phyloP scores from a whole-genome alignment of 768 basidiomycete genomes.

The Leccinum boreale region DNA sequence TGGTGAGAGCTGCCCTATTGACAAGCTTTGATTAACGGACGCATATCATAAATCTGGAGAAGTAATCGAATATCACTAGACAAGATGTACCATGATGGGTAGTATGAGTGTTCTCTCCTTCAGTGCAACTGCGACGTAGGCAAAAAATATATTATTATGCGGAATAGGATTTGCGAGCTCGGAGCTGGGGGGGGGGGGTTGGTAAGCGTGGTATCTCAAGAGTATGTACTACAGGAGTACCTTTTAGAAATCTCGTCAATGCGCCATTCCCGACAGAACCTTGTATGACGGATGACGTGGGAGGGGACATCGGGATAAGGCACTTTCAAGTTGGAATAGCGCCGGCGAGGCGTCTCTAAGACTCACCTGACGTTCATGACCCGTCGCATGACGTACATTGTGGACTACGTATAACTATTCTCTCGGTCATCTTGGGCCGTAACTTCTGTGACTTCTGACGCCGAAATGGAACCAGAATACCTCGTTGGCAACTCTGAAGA shows the following conservation, averaged over 20 bases:
- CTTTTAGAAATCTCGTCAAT: neutral
- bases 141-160: neutral
- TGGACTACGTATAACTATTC: neutral
- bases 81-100: neutral
- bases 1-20: neutral
- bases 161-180: neutral
- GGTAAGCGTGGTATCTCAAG: neutral
- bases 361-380: neutral
- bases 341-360: too few relatives aligned
- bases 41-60: neutral
- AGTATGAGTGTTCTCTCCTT: neutral
- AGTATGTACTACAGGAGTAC: neutral
- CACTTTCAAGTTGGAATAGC: neutral
- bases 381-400: neutral
- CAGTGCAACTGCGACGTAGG: neutral
- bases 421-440: conserved; percentile 1
- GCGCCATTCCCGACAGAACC: neutral
- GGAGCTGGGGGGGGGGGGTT: neutral
- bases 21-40: neutral
- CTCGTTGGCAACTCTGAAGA: neutral
- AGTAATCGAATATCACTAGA: neutral
- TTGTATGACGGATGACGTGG: neutral
- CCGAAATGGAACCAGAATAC: neutral
- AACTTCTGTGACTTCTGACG: neutral
- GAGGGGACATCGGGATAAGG: neutral